Evolutionary conservation across 495 filamentous ascomycete genomes (phyloP), one percentile per base, ranked within the genome.

Genomic region (Pseudotulostoma volvatum): DNA sequence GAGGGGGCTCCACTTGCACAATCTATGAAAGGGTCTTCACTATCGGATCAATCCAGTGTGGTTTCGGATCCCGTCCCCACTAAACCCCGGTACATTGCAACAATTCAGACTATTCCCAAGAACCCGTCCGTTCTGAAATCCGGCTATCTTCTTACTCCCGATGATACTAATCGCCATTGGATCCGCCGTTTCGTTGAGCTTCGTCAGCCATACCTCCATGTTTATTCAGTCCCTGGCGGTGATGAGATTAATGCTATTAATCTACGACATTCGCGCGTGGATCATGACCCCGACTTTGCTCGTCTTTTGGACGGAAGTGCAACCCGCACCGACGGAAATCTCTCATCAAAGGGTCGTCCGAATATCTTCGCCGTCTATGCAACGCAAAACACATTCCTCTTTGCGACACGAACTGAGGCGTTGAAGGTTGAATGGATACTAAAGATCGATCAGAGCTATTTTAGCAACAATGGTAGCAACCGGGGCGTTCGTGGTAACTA

Each of bases 361-460:
- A 79, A 79, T 46, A 77, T 96, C 28, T 97, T 88, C 65, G 90
- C 92, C 9, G 73, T 99, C 34, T 96, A 94, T 52, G 88, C 83
- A 28, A 78, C 77, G 42, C 75, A 88, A 49, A 94, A 93, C 49
- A 92, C 87, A 28, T 99, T 82, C 72, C 64, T 99, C 37, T 96
- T 99, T 59, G 83, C 84, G 17, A 81, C 84, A 32, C 66, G 84
- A 34, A 84, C 72, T 40, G 87, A 94, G 61, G 63, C 74, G 9
- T 84, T 94, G 50, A 93, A 92, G 63, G 74, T 84, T 17, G 87
- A 95, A 51, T 97, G 90, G 90, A 90, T 96, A 47, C 62, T 83
- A 47, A 77, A 75, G 50, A 79, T 94, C 33, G 73, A 77, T 51
- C 61, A 72, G 50, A 67, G 67, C 42, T 74, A 68, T 41, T 73